Evolutionary conservation across 2,329 filamentous ascomycete genomes (phyloP), one percentile per base, ranked within the genome.

Genomic region (Pseudocercospora pini-densiflorae): DNA sequence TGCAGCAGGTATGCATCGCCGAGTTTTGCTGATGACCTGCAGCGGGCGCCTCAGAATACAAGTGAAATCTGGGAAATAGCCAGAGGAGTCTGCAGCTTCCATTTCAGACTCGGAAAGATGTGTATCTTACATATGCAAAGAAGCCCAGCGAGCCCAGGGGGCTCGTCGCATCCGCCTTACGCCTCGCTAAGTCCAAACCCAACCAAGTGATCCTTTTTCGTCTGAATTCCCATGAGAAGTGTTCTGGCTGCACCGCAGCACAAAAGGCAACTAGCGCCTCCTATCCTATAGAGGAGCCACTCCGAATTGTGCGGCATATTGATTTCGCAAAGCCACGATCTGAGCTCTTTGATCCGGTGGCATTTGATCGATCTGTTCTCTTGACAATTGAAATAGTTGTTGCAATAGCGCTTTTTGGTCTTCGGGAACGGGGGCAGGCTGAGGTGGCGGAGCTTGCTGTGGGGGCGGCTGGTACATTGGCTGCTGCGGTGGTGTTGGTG

Each of bases 381-480:
- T 90, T 2, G 93, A 88, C 82, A 97, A 88, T 62, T 86, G 87
- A 82, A 97, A 84, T 57, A 97, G 91, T 73, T 93, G 91, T 69
- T 91, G 87, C 77, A 97, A 89, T 62, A 97, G 85, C 51, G 89
- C 88, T 57, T 92, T 89, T 49, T 91, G 64, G n/a, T 60, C 31
- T 51, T 45, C 45, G 8, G 51, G 87, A 66, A 91, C 88, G 49
- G 85, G 83, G 14, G 84, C 80, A 12, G 77, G 72, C 1, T 77
- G 76, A 8, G 81, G 77, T 45, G 74, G 78, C 43, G 79, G 76
- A 5, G 82, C 79, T 60, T 82, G 81, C 31, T 78, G 79, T 33
- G 82, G 82, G 16, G 76, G 76, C 29, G 78, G 78, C 19, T 77
- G 77, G 61, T 78, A 80, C 33, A 77, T 66, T 10, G 69, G 68